Base-by-base conservation (phyloP, 2,329 filamentous ascomycete species). In the Aureobasidium mangrovei region DNA sequence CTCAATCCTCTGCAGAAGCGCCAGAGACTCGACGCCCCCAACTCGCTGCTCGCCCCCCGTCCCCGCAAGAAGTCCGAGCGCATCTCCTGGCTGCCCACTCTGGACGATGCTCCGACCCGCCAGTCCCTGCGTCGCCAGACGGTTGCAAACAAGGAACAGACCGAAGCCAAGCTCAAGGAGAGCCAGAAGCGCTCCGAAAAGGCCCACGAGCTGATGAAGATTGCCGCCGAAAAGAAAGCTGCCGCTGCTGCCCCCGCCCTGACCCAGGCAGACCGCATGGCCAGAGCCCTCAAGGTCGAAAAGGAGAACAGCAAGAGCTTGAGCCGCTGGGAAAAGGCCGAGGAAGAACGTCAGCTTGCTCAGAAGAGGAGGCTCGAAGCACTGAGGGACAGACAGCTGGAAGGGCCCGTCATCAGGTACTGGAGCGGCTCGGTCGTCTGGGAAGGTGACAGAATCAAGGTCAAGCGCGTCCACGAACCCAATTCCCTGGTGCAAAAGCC, bases 401-500 rank as follows among this genome's bases (percentile, higher is more conserved):
- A 91, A 53, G 93, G 93, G 0, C 89, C 93, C 0, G 88, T 96
- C 8, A 84, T 96, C 40, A 88, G 88, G 2, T 91, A 87, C 69
- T 96, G 91, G 85, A 97, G 91, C 68, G 93, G 91, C n/a, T 80
- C 88, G 59, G 87, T 87, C 33, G 82, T 88, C 62, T 91, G 88
- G 79, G 78, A 85, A 54, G 84, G 88, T 63, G 86, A 85, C 27
- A 86, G 84, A 65, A 74, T 91, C 64, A 84, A 81, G 64, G 79
- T 81, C 58, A 70, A 63, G 60, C 68, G 58, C 59, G 67, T 61
- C 61, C 67, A 46, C 63, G 72, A 66, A 56, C 59, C 63, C 4
- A 64, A 65, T 31, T 57, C 64, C 48, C 51, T 12, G 54, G 43
- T 26, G 51, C 43, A 2, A 53, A 56, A 24, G 48, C 18, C 27